A percentile compares a stretch with the other conserved stretches of the same genome.
Evolutionary conservation across 352 stramenopile genomes (phyloP).

Genomic region (Phytophthora cactorum): DNA sequence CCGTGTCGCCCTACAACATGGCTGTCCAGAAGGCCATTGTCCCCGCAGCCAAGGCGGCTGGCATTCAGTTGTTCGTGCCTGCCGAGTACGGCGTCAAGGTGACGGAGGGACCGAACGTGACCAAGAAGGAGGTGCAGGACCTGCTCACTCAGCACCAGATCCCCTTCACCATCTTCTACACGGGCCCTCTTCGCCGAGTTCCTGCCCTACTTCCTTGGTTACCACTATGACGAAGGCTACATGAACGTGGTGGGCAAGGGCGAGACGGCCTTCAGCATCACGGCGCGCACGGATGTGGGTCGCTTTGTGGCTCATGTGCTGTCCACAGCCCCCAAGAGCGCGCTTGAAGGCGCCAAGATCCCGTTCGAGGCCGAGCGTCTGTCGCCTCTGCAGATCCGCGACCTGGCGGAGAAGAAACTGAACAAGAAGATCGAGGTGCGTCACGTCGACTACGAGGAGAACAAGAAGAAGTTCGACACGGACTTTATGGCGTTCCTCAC

Average conservation of each 20-base stretch:
- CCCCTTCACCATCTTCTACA: constrained; percentile 34
- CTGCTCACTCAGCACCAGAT: constrained; percentile 32
- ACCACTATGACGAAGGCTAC: constrained; percentile 27
- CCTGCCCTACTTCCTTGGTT: constrained; percentile 24
- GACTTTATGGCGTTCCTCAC: constrained; percentile 29
- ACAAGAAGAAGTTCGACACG: constrained; percentile 34
- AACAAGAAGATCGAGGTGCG: constrained; percentile 37
- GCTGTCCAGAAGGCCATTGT: constrained; percentile 22
- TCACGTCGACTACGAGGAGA: constrained; percentile 26
- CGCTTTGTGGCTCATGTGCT: constrained; percentile 36
- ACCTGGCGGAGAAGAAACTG: constrained; percentile 34
- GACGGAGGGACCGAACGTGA: constrained; percentile 23
- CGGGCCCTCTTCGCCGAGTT: constrained; percentile 31
- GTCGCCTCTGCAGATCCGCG: constrained; percentile 29
- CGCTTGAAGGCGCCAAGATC: constrained; percentile 23
- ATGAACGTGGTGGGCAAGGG: constrained; percentile 33
- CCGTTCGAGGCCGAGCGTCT: constrained; percentile 30
- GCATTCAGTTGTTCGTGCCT: constrained; percentile 37
- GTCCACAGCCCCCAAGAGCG: constrained; percentile 17
- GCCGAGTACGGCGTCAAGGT: constrained; percentile 24
- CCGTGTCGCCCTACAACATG: constrained; percentile 16
- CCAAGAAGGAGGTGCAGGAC: constrained; percentile 30
- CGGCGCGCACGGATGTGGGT: constrained; percentile 17
- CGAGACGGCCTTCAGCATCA: constrained; percentile 30
- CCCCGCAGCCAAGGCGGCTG: constrained; percentile 28